Evolutionary conservation across 352 stramenopile genomes (phyloP).

Genomic region (Phytopythium oedochilum): DNA sequence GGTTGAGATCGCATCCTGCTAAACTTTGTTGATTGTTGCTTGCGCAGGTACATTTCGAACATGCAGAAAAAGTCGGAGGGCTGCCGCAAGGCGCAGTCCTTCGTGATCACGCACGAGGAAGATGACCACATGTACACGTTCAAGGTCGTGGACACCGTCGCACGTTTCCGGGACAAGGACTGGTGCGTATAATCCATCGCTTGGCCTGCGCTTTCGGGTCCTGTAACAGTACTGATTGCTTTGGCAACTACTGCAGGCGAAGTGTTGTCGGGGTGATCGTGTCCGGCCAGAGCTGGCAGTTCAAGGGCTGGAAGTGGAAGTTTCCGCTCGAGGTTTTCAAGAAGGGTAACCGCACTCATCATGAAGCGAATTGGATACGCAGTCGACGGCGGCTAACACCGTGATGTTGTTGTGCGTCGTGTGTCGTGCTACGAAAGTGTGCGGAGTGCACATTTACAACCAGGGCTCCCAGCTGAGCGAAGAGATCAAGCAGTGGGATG

Average conservation of each 20-base stretch:
- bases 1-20: background rate
- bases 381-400: background rate
- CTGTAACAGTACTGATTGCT: background rate
- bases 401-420: background rate
- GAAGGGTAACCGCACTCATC: slow-evolving; percentile 42
- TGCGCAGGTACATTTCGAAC: slow-evolving; percentile 47
- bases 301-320: slow-evolving; percentile 92
- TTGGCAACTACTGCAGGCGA: slow-evolving; percentile 35
- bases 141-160: slow-evolving; percentile 86
- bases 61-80: slow-evolving; percentile 86
- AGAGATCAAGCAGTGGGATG: slow-evolving; percentile 89
- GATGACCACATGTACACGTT: slow-evolving; percentile 82
- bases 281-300: slow-evolving; percentile 89
- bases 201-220: background rate
- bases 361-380: background rate
- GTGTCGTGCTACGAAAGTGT: slow-evolving; percentile 26
- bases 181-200: slow-evolving; percentile 42
- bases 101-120: slow-evolving; percentile 81
- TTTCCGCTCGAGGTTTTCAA: slow-evolving; percentile 91
- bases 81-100: slow-evolving; percentile 72
- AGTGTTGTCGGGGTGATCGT: slow-evolving; percentile 88
- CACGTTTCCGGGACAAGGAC: slow-evolving; percentile 81
- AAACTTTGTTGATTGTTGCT: background rate
- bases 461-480: slow-evolving; percentile 73
- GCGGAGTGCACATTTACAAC: slow-evolving; percentile 81